A percentile compares a stretch with the other conserved stretches of the same genome.
These are phyloP conservation scores for Oemleria cerasiformis DNA, from an alignment of 306 rosid species.

Conservation along the genomic window DNA sequence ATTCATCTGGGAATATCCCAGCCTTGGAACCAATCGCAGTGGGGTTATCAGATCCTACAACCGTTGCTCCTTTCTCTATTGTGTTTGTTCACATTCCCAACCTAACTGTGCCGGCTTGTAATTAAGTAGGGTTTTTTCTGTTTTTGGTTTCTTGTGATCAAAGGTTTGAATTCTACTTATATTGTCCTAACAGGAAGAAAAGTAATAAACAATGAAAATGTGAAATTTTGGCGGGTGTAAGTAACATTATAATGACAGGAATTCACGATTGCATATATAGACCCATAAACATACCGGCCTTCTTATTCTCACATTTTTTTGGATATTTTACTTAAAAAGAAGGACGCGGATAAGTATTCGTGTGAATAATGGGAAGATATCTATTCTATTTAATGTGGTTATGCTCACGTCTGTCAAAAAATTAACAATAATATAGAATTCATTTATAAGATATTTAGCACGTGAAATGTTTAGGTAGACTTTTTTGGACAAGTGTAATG, in stretches of 20 bases:
- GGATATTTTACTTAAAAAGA: too few species aligned
- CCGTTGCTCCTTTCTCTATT: slow-evolving; percentile 56
- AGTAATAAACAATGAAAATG: neutral
- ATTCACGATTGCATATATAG: too few species aligned
- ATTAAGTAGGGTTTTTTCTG: neutral
- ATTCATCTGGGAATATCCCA: slow-evolving; percentile 57
- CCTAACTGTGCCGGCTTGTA: slow-evolving; percentile 40
- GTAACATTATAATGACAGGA: neutral
- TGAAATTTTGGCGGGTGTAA: neutral
- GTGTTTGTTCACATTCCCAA: slow-evolving; percentile 62
- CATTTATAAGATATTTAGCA: too few species aligned
- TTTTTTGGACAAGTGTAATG: neutral
- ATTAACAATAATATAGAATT: too few species aligned
- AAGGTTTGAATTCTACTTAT: neutral
- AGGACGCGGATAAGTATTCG: too few species aligned
- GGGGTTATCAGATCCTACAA: slow-evolving; percentile 40
- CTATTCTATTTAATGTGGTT: too few species aligned
- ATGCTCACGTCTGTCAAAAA: too few species aligned
- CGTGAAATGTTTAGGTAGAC: too few species aligned
- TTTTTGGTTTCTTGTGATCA: neutral
- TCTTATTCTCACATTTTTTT: too few species aligned
- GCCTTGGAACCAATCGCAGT: slow-evolving; percentile 44
- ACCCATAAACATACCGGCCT: too few species aligned
- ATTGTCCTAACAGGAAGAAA: neutral
- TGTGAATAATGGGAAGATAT: too few species aligned